Conservation (phyloP, 768 basidiomycete species). For the Auriscalpium microsporum region DNA sequence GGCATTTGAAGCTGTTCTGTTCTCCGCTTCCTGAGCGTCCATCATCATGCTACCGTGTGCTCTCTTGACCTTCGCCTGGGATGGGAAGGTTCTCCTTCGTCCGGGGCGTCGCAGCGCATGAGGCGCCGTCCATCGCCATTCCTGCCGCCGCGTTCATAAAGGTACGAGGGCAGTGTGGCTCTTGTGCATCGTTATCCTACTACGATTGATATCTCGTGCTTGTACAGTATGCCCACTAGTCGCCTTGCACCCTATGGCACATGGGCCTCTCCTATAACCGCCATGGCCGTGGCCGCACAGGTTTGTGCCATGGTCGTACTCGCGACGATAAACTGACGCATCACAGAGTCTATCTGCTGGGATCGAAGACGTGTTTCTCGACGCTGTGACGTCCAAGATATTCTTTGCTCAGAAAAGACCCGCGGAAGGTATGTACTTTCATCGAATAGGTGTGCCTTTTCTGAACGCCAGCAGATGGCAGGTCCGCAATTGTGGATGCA, state of each 20-base stretch:
- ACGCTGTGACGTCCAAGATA: background rate
- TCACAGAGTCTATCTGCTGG: slow-evolving; percentile 5
- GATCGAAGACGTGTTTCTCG: slow-evolving; percentile 6
- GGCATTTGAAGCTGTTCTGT: no score
- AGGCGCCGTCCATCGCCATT: no score
- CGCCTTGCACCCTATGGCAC: background rate
- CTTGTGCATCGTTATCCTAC: no score
- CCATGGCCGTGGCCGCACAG: background rate
- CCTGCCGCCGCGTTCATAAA: no score
- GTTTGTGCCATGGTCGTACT: background rate
- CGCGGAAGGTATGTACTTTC: background rate
- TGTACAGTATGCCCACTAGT: background rate
- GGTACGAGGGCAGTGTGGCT: no score
- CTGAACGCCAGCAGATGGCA: background rate
- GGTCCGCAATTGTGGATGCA: slow-evolving; percentile 6
- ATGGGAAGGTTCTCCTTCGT: no score
- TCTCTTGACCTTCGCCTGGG: no score
- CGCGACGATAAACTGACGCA: background rate
- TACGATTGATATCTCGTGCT: no score
- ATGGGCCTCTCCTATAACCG: background rate
- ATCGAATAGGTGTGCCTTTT: background rate
- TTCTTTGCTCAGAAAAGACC: slow-evolving; percentile 8
- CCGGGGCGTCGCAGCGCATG: no score
- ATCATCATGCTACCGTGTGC: no score
- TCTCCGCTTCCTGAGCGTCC: no score